A percentile compares a stretch with the other conserved stretches of the same genome.
phyloP scores from a whole-genome alignment of 176 grass and related monocot species.

The Poa annua region DNA sequence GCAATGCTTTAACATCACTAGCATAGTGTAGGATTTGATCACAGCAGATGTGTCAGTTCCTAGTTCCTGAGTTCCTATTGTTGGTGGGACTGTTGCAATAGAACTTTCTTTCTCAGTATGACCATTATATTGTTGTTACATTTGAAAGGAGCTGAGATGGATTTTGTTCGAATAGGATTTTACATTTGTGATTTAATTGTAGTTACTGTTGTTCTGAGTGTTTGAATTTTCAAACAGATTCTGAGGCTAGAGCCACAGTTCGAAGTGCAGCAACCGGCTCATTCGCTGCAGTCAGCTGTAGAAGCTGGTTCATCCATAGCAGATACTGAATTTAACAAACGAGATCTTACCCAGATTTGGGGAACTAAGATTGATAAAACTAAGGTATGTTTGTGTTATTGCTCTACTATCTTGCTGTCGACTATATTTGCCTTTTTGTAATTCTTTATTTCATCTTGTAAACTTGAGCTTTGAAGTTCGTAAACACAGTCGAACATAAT shows the following conservation, averaged over 20 bases:
- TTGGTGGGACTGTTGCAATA: not conserved
- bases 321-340: constrained; percentile 56
- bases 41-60: not conserved
- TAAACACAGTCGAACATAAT: constrained; percentile 16
- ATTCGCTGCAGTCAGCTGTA: constrained; percentile 59
- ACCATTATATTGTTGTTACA: not conserved
- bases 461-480: constrained; percentile 1
- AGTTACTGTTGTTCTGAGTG: not conserved
- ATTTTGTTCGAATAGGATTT: not conserved
- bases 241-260: constrained; percentile 81
- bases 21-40: constrained; percentile 20
- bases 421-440: constrained; percentile 12
- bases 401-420: not conserved
- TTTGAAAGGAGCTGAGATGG: not conserved
- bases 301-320: constrained; percentile 47
- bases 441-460: not conserved
- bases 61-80: not conserved
- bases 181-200: not conserved
- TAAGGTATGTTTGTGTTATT: constrained; percentile 46
- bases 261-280: constrained; percentile 36
- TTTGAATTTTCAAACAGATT: constrained; percentile 64
- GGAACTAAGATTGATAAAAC: constrained; percentile 71
- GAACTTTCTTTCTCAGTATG: not conserved
- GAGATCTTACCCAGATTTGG: constrained; percentile 58
- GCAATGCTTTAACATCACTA: not conserved